Evolutionary conservation across 2,329 filamentous ascomycete species (phyloP).

Genomic region (Xylaria sp.): DNA sequence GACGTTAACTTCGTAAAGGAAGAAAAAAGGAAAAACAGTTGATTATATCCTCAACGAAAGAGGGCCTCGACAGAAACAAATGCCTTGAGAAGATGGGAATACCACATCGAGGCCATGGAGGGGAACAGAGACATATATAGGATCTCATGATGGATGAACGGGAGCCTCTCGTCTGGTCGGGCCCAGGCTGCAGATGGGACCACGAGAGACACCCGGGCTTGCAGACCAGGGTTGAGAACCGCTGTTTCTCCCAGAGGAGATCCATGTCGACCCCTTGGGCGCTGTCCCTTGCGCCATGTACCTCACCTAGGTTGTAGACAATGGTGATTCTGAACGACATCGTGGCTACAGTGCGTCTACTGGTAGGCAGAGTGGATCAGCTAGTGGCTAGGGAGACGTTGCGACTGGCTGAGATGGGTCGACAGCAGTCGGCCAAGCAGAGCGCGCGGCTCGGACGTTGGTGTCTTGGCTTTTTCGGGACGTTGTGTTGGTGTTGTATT

Average conservation of each 20-base stretch:
- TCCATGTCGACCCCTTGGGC: constrained; percentile 39
- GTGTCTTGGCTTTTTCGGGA: constrained; percentile 19
- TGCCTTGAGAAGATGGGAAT: constrained; percentile 42
- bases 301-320: neutral
- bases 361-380: constrained; percentile 7
- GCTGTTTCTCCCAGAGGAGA: constrained; percentile 41
- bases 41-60: constrained; percentile 48
- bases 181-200: constrained; percentile 33
- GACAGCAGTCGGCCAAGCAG: constrained; percentile 22
- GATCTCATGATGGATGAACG: constrained; percentile 39
- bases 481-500: constrained; percentile 41
- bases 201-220: constrained; percentile 36
- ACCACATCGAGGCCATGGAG: constrained; percentile 25
- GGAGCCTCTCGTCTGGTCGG: constrained; percentile 42
- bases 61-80: constrained; percentile 46
- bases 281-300: constrained; percentile 43
- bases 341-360: constrained; percentile 21
- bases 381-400: constrained; percentile 20
- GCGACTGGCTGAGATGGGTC: constrained; percentile 29
- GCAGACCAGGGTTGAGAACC: constrained; percentile 42
- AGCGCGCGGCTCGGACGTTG: constrained; percentile 47
- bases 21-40: constrained; percentile 49
- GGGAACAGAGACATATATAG: constrained; percentile 48
- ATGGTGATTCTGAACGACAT: neutral
- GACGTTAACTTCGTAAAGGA: constrained; percentile 59